These are phyloP conservation scores for Suaeda aralocaspica DNA, from an alignment of 148 eudicot genomes.

Conservation along the genomic window DNA sequence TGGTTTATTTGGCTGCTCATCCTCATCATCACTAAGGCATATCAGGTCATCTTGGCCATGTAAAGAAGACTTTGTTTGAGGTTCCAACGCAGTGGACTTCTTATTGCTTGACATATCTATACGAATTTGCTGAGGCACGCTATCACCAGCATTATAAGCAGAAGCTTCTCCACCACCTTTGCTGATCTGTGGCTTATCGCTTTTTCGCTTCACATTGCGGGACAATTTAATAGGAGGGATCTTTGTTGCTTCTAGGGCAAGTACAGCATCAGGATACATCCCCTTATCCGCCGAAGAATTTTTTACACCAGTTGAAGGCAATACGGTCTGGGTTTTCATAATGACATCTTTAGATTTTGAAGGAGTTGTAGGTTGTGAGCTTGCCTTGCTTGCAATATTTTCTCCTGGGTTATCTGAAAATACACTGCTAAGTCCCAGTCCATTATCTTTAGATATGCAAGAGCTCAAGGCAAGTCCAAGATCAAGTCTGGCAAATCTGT, in stretches of 20 bases:
- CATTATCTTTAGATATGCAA: conserved; percentile 44
- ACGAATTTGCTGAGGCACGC: conserved; percentile 25
- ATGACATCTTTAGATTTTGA: conserved; percentile 29
- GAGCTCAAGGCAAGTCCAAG: conserved; percentile 81
- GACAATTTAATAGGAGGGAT: conserved; percentile 22
- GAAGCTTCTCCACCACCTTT: conserved; percentile 27
- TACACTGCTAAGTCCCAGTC: conserved; percentile 29
- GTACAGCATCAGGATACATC: conserved; percentile 34
- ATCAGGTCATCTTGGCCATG: conserved; percentile 47
- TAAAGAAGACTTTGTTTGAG: conserved; percentile 33
- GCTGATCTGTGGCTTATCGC: conserved; percentile 23
- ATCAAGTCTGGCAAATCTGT: conserved; percentile 87
- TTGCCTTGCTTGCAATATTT: conserved; percentile 21
- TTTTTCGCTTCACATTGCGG: conserved; percentile 30
- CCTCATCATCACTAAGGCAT: conserved; percentile 91
- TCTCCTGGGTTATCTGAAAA: conserved; percentile 33
- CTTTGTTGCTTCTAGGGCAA: conserved; percentile 41
- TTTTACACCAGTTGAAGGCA: conserved; percentile 25
- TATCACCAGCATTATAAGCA: conserved; percentile 16
- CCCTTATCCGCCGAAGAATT: conserved; percentile 23
- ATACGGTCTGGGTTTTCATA: conserved; percentile 26
- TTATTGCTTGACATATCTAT: conserved; percentile 16
- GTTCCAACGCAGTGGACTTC: conserved; percentile 23
- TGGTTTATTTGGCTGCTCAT: conserved; percentile 37
- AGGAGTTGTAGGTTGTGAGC: conserved; percentile 20